Conservation (phyloP, 2,329 filamentous ascomycete genomes). For the Penicillium brevicompactum region DNA sequence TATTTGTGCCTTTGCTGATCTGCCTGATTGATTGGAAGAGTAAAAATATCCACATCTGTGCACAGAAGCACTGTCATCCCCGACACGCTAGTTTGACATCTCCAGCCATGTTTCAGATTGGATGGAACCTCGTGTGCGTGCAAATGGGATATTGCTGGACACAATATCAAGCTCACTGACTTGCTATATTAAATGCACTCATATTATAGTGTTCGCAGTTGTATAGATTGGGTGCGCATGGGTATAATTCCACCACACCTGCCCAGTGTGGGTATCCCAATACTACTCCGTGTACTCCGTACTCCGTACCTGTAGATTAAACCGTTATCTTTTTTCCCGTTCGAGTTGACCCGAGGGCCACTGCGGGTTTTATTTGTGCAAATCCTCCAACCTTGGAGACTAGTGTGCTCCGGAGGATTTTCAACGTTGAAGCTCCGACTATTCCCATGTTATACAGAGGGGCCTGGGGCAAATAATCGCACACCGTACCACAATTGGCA, state of each 20-base stretch:
- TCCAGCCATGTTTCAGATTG: conserved; percentile 25
- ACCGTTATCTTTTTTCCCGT: neutral
- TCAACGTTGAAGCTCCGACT: neutral
- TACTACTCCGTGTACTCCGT: neutral
- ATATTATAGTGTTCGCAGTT: too few species aligned
- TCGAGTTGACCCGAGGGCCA: neutral
- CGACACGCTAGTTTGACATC: conserved; percentile 21
- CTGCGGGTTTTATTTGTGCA: neutral
- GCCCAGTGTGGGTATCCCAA: neutral
- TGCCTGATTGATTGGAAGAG: neutral
- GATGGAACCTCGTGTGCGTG: conserved; percentile 2
- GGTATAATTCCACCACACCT: neutral
- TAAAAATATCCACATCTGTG: conserved; percentile 1
- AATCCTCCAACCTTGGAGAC: neutral
- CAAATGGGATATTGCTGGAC: neutral
- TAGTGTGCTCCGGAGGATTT: neutral
- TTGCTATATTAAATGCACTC: neutral
- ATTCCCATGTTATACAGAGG: conserved; percentile 7
- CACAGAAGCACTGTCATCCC: conserved; percentile 14
- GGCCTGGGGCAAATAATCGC: neutral
- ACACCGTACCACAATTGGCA: conserved; percentile 9
- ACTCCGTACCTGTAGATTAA: neutral
- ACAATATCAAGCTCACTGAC: neutral
- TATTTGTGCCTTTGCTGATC: neutral
- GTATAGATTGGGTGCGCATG: too few species aligned